These are phyloP conservation scores for Terfezia boudieri DNA, from an alignment of 495 filamentous ascomycete species.

Conservation along the genomic window DNA sequence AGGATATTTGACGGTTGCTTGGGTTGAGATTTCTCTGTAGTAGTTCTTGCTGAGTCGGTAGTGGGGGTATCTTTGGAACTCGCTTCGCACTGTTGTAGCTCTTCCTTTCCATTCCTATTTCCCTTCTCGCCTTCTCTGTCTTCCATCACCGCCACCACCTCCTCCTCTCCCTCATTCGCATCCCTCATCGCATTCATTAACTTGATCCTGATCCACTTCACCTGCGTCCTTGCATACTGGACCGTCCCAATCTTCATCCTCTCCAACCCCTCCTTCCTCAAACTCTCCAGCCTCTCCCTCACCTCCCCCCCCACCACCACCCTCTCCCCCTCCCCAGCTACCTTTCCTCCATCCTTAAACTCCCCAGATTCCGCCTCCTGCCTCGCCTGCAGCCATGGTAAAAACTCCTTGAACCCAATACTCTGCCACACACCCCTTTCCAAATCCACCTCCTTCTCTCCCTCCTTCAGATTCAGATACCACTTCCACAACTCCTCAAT, in stretches of 20 bases:
- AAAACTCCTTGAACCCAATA: conserved; percentile 85
- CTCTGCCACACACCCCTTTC: conserved; percentile 80
- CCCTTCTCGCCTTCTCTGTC: conserved; percentile 1
- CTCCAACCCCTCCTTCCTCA: conserved; percentile 26
- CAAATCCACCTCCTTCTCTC: conserved; percentile 38
- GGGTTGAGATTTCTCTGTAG: too few species aligned
- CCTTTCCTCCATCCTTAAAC: conserved; percentile 18
- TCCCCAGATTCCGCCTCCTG: conserved; percentile 9
- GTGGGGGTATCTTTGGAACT: too few species aligned
- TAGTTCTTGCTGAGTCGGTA: too few species aligned
- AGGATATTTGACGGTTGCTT: too few species aligned
- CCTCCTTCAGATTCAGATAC: conserved; percentile 29
- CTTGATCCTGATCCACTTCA: conserved; percentile 70
- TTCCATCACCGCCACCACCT: background rate
- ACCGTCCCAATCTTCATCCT: conserved; percentile 54
- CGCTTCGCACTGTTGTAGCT: too few species aligned
- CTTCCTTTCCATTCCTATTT: background rate
- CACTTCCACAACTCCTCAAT: conserved; percentile 43
- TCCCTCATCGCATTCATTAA: conserved; percentile 37
- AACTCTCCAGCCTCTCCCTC: background rate
- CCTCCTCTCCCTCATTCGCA: conserved; percentile 7
- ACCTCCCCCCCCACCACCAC: conserved; percentile 20
- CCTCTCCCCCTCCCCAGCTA: conserved; percentile 19
- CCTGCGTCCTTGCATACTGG: conserved; percentile 67
- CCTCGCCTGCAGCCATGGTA: conserved; percentile 39